A percentile compares a stretch with the other conserved stretches of the same genome.
These are phyloP conservation scores for Capniomyces stellatus DNA, from an alignment of 371 early-diverging fungal species.

Conservation along the genomic window DNA sequence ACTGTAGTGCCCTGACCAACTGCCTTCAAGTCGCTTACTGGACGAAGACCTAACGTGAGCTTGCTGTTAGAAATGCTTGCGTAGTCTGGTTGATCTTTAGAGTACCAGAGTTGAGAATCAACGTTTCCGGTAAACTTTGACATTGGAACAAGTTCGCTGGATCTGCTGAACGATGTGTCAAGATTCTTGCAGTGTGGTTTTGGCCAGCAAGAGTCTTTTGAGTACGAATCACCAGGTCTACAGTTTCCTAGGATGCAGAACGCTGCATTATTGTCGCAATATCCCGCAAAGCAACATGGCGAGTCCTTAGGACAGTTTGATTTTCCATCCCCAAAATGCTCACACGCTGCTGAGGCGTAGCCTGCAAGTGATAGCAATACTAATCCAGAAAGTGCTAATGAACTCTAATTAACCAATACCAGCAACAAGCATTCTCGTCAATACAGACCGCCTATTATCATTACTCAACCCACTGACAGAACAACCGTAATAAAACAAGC, in stretches of 20 bases:
- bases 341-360: background rate
- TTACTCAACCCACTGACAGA: too few species aligned
- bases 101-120: conserved; percentile 15
- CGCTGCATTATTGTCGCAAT: conserved; percentile 17
- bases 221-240: conserved; percentile 28
- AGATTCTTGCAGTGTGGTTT: conserved; percentile 27
- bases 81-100: conserved; percentile 24
- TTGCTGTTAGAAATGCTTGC: conserved; percentile 16
- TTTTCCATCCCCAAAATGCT: conserved; percentile 6
- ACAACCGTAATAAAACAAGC: too few species aligned
- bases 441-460: too few species aligned
- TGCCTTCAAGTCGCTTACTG: conserved; percentile 1
- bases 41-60: conserved; percentile 14
- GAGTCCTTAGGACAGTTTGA: conserved; percentile 14
- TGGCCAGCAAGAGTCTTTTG: conserved; percentile 26
- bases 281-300: conserved; percentile 23
- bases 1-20: conserved; percentile 2
- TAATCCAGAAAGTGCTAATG: too few species aligned
- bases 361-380: too few species aligned
- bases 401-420: too few species aligned
- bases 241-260: conserved; percentile 27
- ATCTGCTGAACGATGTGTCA: conserved; percentile 10
- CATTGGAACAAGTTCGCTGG: conserved; percentile 14
- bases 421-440: too few species aligned
- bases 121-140: conserved; percentile 29